Percentiles rank a stretch among this genome's conserved stretches.
These are phyloP conservation scores for Zygnema cylindricum DNA, from an alignment of 139 green algal species.

Conservation along the genomic window DNA sequence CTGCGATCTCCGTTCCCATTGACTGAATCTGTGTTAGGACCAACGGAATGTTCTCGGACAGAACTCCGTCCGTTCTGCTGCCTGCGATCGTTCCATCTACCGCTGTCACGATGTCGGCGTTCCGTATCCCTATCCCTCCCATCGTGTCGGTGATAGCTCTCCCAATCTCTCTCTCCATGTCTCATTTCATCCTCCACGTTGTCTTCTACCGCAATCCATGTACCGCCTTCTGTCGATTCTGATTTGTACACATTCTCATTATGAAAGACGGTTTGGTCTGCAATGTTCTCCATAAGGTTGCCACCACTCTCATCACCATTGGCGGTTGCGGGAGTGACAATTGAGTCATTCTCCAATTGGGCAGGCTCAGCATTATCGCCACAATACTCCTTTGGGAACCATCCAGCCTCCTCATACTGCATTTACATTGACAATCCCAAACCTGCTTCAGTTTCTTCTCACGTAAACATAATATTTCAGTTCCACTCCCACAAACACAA, in stretches of 20 bases:
- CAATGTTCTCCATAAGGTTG: background rate
- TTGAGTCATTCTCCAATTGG: background rate
- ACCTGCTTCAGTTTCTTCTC: no score
- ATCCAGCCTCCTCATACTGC: conserved; percentile 37
- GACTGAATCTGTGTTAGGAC: background rate
- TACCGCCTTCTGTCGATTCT: background rate
- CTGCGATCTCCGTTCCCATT: background rate
- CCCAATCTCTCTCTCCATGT: background rate
- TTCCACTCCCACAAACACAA: no score
- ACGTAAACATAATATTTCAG: no score
- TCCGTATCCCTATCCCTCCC: background rate
- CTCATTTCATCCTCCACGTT: background rate
- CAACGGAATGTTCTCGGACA: background rate
- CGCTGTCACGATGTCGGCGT: background rate
- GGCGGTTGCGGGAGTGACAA: background rate
- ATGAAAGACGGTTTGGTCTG: background rate
- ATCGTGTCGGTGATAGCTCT: background rate
- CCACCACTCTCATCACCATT: no score
- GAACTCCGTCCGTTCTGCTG: background rate
- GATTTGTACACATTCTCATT: background rate
- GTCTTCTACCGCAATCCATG: background rate
- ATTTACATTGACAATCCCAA: no score
- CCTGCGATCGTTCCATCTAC: no score
- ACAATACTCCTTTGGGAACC: conserved; percentile 31
- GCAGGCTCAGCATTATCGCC: background rate